Base-by-base conservation (phyloP, 306 rosid genomes). In the Macrotyloma uniflorum region DNA sequence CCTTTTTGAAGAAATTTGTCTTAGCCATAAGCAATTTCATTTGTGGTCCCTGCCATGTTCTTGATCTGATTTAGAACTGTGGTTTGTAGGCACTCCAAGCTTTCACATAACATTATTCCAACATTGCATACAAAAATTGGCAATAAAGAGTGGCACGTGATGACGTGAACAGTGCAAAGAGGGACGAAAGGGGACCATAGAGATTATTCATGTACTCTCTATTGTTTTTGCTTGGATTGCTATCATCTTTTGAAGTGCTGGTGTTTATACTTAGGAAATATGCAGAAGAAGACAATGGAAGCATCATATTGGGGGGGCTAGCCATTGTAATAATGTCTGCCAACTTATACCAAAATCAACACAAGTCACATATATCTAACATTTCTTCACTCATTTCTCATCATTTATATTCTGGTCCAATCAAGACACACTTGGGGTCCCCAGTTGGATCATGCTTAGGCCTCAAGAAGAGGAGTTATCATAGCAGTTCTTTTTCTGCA, bases 41-140 rank as follows among this genome's bases (percentile, higher is more conserved):
- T n/a, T 59, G 76, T 66, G 84, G 84, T 80, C 84, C 84, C 51
- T 72, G 63, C 24, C 75, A 80, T 26, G 28, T 40, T 49, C 38
- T 79, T 20, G n/a, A 33, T 30, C 19, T 36, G 54, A 61, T 47
- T 22, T 47, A 49, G 66, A 38, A 54, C 46, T 11, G 40, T 40
- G 24, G 78, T 16, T 35, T 28, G 5, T 73, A 57, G 42, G 4
- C 9, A 8, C 7, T 14, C 1, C 9, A 58, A 11, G 36, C 26
- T 38, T 23, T 9, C 12, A 49, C 30, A 70, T 9, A 15, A 36
- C 42, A 36, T 63, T 67, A 28, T 40, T 69, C 77, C 38, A 32
- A 40, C 69, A 65, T 30, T 45, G 36, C 40, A 51, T 50, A 16
- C 18, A 43, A 43, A 8, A 57, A 24, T 30, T 16, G 59, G 63